Percentiles rank a stretch among this genome's conserved stretches.
phyloP scores from a whole-genome alignment of 768 basidiomycete genomes.

The Pleurotus tuoliensis region DNA sequence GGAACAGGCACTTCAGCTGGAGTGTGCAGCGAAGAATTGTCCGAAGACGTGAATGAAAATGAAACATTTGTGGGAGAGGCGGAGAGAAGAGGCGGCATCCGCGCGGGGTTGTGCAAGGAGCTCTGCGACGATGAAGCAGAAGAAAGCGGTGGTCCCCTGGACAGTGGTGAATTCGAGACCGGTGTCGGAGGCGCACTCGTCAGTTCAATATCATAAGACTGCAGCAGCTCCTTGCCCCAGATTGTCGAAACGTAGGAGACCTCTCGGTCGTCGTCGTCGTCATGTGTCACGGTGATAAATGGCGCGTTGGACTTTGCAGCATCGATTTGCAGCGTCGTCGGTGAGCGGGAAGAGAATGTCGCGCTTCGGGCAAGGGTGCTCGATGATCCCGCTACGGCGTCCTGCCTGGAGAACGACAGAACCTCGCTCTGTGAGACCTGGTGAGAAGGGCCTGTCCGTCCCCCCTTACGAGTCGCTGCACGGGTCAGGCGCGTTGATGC shows the following conservation, averaged over 20 bases:
- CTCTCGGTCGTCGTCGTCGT: not conserved
- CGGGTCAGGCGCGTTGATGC: slow-evolving; percentile 1
- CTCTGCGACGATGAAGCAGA: not conserved
- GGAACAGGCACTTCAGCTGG: not conserved
- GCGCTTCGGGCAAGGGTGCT: slow-evolving; percentile 6
- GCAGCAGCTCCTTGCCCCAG: slow-evolving; percentile 4
- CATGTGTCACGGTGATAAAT: slow-evolving; percentile 3
- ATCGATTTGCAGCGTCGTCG: not conserved
- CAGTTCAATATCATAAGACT: slow-evolving; percentile 3
- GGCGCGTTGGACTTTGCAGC: slow-evolving; percentile 2
- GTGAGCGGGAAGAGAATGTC: slow-evolving; percentile 3
- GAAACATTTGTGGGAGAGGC: slow-evolving; percentile 1
- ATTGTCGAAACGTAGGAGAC: slow-evolving; percentile 4
- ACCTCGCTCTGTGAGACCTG: slow-evolving; percentile 5
- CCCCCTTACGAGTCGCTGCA: not conserved
- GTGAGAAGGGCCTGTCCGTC: slow-evolving; percentile 1
- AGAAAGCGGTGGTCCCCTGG: not conserved
- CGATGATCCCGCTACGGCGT: slow-evolving; percentile 1
- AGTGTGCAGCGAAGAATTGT: not conserved
- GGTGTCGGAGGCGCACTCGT: slow-evolving; percentile 3
- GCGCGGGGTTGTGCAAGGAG: no score
- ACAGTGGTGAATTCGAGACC: slow-evolving; percentile 5
- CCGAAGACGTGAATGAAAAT: slow-evolving; percentile 4
- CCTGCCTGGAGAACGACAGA: not conserved
- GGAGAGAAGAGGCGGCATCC: not conserved